Percentiles rank a stretch among this genome's conserved stretches.
phyloP scores from a whole-genome alignment of 1,139 yeast genomes.

The Sugiyamaella pinicola region DNA sequence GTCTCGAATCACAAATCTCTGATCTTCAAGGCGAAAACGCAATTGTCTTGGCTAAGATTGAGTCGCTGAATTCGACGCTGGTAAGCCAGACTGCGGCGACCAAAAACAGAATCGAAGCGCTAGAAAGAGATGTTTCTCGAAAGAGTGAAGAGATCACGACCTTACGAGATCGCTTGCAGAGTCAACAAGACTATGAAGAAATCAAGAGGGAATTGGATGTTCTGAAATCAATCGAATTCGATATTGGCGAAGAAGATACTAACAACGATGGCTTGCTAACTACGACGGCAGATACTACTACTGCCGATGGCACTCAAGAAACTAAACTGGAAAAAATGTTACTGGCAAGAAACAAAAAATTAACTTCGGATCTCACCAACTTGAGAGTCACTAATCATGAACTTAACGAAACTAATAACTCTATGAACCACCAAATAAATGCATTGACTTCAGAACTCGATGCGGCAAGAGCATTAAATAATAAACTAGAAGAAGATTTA shows the following conservation, averaged over 20 bases:
- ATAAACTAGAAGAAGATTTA: slow-evolving; percentile 72
- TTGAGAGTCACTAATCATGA: slow-evolving; percentile 57
- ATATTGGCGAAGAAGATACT: slow-evolving; percentile 27
- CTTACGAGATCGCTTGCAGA: slow-evolving; percentile 61
- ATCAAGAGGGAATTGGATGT: slow-evolving; percentile 72
- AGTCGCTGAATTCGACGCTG: slow-evolving; percentile 38
- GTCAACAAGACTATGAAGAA: slow-evolving; percentile 79
- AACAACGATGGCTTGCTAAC: slow-evolving; percentile 26
- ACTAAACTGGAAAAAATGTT: slow-evolving; percentile 46
- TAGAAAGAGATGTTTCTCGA: slow-evolving; percentile 52
- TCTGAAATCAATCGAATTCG: slow-evolving; percentile 72
- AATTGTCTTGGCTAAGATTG: slow-evolving; percentile 65
- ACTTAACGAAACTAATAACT: slow-evolving; percentile 44
- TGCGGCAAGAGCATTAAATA: slow-evolving; percentile 50
- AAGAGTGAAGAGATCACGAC: slow-evolving; percentile 54
- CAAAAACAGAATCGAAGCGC: slow-evolving; percentile 42
- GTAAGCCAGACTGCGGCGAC: slow-evolving; percentile 24
- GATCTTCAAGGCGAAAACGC: slow-evolving; percentile 53
- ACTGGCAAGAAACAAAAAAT: slow-evolving; percentile 59
- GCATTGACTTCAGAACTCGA: slow-evolving; percentile 48
- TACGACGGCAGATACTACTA: slow-evolving; percentile 21
- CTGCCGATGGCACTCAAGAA: slow-evolving; percentile 23
- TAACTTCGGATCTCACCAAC: slow-evolving; percentile 61
- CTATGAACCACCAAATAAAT: slow-evolving; percentile 46
- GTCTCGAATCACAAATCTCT: slow-evolving; percentile 32